These are phyloP conservation scores for Blepharisma undulans DNA, from an alignment of 169 alveolate genomes.

Conservation along the genomic window DNA sequence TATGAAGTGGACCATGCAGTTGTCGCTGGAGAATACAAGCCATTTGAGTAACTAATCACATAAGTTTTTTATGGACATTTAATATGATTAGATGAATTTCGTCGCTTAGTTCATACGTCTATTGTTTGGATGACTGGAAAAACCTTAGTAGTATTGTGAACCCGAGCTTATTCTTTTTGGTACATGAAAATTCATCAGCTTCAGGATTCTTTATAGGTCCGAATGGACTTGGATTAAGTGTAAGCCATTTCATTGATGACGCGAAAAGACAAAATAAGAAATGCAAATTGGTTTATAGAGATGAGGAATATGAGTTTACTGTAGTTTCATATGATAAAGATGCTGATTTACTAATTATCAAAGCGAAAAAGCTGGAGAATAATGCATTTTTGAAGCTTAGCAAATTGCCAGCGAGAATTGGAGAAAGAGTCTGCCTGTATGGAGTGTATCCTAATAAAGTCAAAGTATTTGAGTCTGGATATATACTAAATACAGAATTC, in stretches of 20 bases:
- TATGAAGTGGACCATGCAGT: constrained; percentile 98
- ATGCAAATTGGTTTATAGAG: background rate
- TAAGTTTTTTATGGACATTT: background rate
- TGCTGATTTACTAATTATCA: background rate
- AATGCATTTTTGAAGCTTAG: constrained; percentile 1
- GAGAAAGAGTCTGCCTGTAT: background rate
- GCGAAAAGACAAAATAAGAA: background rate
- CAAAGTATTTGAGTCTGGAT: constrained; percentile 25
- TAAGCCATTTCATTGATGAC: background rate
- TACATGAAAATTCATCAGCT: background rate
- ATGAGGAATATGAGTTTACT: background rate
- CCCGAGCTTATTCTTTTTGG: background rate
- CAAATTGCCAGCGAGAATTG: background rate
- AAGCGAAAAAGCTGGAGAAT: background rate
- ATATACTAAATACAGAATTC: background rate
- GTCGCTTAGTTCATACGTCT: background rate
- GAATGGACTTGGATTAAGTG: constrained; percentile 18
- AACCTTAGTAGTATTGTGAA: background rate
- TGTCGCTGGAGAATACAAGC: constrained; percentile 96
- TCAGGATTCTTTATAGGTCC: constrained; percentile 14
- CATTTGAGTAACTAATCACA: constrained; percentile 12
- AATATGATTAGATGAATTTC: background rate
- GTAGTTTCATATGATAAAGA: background rate
- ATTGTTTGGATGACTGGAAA: background rate
- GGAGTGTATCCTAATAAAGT: background rate